Evolutionary conservation across 176 grass and related monocot genomes (phyloP), one percentile per base, ranked within the genome.

Genomic region (Aegilops speltoides): DNA sequence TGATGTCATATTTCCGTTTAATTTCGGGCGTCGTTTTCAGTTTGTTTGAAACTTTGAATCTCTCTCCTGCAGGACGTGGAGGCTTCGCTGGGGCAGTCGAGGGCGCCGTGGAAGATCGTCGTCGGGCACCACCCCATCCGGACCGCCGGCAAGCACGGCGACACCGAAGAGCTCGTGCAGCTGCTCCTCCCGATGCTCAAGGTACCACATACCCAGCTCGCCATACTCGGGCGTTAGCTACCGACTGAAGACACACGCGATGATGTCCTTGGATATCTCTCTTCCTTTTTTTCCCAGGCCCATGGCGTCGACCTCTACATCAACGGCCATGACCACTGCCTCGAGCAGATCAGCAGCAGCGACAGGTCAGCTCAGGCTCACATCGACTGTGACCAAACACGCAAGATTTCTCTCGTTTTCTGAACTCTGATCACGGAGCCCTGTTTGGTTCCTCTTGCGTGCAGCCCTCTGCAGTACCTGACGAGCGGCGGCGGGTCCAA

Each of bases 321-420:
- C 80, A 97, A 97, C 36, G 92, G 94, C 9, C 94, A 97, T 64
- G 94, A 94, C 33, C 94, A 90, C 67, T 94, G 92, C 90, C 88
- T 97, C 0, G 80, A 94, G 86, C 94, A 90, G 41, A 45, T 45
- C 85, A 97, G 94, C 50, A 97, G 92, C 46, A 90, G 84, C 17
- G 88, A 94, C 92, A 97, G 94, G 94, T 96, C 12, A 22, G 56
- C 16, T 41, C 54, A 14, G 0, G 29, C 50, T 28, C 26, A 41
- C 0, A 34, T 2, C 32, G 6, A 7, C 32, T 32, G 6, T 22
- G 11, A 20, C 2, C 19, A 46, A 62, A 79, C 12, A 13, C 36
- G 11, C 1, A 15, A 74, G 50, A 0, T 36, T 31, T 33, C 9
- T 13, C 62, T 22, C n/a, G 71, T 23, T 70, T 68, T 74, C 71